Evolutionary conservation across 1,139 yeast genomes (phyloP).

Genomic region (Saccharomyces pastorianus): DNA sequence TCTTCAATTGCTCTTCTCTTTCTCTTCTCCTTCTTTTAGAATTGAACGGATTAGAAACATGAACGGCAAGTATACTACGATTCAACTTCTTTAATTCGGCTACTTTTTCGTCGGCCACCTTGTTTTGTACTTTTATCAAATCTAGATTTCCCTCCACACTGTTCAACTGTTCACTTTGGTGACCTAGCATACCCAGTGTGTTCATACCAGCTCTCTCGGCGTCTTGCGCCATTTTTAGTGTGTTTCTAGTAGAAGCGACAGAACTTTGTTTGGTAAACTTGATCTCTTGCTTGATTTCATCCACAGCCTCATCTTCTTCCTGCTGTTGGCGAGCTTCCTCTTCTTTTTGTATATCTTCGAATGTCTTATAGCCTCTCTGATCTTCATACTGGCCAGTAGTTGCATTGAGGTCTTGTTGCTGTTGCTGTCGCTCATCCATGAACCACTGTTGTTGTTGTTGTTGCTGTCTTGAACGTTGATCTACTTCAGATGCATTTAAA

Average conservation of each 20-base stretch:
- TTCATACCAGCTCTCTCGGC: constrained; percentile 89
- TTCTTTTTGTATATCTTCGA: constrained; percentile 32
- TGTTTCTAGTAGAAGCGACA: constrained; percentile 76
- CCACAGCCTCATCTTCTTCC: constrained; percentile 82
- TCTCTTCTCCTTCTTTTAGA: constrained; percentile 68
- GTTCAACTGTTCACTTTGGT: constrained; percentile 80
- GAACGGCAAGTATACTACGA: constrained; percentile 76
- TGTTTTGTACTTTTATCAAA: constrained; percentile 72
- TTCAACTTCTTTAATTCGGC: constrained; percentile 71
- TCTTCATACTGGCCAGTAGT: constrained; percentile 1
- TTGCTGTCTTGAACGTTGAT: constrained; percentile 11
- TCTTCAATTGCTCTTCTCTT: constrained; percentile 62
- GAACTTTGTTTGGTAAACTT: constrained; percentile 83
- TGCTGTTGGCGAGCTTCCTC: constrained; percentile 45
- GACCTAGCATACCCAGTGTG: constrained; percentile 84
- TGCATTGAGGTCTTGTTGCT: constrained; percentile 13
- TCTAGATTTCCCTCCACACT: constrained; percentile 71
- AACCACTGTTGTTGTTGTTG: constrained; percentile 5
- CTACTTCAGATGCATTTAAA: constrained; percentile 20
- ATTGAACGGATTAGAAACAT: constrained; percentile 78
- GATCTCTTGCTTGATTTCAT: constrained; percentile 76
- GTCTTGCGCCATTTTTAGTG: constrained; percentile 79
- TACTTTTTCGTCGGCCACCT: constrained; percentile 77
- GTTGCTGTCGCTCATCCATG: constrained; percentile 6
- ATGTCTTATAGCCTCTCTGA: constrained; percentile 26